A percentile compares a stretch with the other conserved stretches of the same genome.
Evolutionary conservation across 805 yeast genomes (phyloP).

Genomic region (Saccharomyces paradoxus): DNA sequence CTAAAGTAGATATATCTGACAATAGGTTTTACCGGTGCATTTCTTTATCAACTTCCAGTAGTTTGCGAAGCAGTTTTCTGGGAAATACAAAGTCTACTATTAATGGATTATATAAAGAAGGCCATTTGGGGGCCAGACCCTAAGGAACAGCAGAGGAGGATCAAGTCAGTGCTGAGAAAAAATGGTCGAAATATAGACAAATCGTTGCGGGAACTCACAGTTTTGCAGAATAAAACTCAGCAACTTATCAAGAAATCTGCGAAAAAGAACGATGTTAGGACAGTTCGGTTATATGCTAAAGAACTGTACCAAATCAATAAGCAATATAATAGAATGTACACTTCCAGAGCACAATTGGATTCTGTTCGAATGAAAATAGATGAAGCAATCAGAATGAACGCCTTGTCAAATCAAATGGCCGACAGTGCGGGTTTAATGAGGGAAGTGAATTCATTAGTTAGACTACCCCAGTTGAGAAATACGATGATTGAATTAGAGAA

Average conservation of each 20-base stretch:
- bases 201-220: slow-evolving; percentile 46
- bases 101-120: slow-evolving; percentile 77
- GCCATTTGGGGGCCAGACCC: slow-evolving; percentile 97
- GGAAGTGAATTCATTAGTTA: slow-evolving; percentile 74
- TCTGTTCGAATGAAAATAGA: slow-evolving; percentile 82
- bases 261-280: slow-evolving; percentile 63
- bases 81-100: neutral
- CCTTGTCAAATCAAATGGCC: slow-evolving; percentile 73
- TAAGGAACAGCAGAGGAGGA: slow-evolving; percentile 70
- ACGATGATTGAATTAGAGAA: slow-evolving; percentile 81
- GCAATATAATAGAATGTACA: slow-evolving; percentile 65
- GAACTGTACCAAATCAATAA: slow-evolving; percentile 68
- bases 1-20: neutral
- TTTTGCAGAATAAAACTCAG: slow-evolving; percentile 71
- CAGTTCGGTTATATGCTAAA: slow-evolving; percentile 72
- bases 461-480: slow-evolving; percentile 67
- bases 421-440: slow-evolving; percentile 75
- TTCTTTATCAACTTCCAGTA: neutral
- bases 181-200: slow-evolving; percentile 80
- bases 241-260: slow-evolving; percentile 65
- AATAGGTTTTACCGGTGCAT: neutral
- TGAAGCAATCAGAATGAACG: slow-evolving; percentile 82
- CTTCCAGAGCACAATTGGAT: slow-evolving; percentile 78
- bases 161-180: slow-evolving; percentile 71
- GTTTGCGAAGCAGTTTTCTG: neutral